phyloP scores from a whole-genome alignment of 352 stramenopile species.

The Globisporangium cylindrosporum region DNA sequence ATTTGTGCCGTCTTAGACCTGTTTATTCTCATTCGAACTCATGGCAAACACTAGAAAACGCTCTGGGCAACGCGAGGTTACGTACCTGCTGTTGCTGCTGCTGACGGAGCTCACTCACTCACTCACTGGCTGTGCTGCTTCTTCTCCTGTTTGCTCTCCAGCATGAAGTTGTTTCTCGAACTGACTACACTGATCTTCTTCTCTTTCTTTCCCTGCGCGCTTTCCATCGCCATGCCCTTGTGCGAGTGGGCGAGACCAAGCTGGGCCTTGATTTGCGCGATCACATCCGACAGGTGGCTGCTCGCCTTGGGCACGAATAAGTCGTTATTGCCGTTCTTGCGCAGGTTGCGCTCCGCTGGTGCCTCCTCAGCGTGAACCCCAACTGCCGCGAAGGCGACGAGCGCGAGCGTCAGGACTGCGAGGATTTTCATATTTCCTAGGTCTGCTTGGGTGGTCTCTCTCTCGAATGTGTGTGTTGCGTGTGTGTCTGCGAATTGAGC shows the following conservation, averaged over 20 bases:
- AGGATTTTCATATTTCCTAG: not conserved
- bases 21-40: too few relatives aligned
- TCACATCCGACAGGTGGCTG: not conserved
- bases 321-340: not conserved
- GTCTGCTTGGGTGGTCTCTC: not conserved
- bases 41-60: too few relatives aligned
- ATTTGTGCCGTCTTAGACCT: too few relatives aligned
- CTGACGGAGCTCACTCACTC: too few relatives aligned
- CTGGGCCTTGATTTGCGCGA: not conserved
- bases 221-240: not conserved
- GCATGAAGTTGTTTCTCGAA: not conserved
- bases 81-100: too few relatives aligned
- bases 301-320: not conserved
- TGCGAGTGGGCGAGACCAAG: not conserved
- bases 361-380: not conserved
- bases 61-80: too few relatives aligned
- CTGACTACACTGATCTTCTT: not conserved
- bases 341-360: not conserved
- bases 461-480: not conserved
- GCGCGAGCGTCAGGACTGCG: not conserved
- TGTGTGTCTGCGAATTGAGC: not conserved
- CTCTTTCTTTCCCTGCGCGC: not conserved
- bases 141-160: not conserved
- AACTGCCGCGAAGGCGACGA: not conserved
- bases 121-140: not conserved